Conservation (phyloP, 148 eudicot species). For the Silene conica region DNA sequence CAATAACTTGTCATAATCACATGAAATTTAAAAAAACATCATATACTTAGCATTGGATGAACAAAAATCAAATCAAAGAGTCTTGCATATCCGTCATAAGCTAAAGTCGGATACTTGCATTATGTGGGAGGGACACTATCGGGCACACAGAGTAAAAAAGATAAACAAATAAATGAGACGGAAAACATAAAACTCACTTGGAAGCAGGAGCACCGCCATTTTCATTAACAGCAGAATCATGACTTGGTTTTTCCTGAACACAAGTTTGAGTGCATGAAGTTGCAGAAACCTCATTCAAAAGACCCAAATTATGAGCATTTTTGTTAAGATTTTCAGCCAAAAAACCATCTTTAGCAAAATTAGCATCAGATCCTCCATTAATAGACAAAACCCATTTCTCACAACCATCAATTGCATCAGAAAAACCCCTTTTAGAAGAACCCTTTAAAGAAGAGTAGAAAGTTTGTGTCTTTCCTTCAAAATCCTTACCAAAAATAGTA, state of each 20-base stretch:
- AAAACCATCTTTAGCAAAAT: slow-evolving; percentile 25
- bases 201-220: slow-evolving; percentile 25
- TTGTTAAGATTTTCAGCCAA: slow-evolving; percentile 13
- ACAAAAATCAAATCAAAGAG: too few species aligned
- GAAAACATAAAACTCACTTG: slow-evolving; percentile 17
- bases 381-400: slow-evolving; percentile 31
- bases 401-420: slow-evolving; percentile 29
- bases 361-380: slow-evolving; percentile 23
- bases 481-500: slow-evolving; percentile 36
- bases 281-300: slow-evolving; percentile 8
- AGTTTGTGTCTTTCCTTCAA: slow-evolving; percentile 28
- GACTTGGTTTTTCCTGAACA: slow-evolving; percentile 19
- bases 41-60: too few species aligned
- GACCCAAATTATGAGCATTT: slow-evolving; percentile 5
- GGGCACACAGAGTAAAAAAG: background rate
- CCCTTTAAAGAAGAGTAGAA: slow-evolving; percentile 17
- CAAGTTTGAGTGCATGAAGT: slow-evolving; percentile 20
- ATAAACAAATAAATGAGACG: background rate
- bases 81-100: too few species aligned
- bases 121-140: too few species aligned
- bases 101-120: too few species aligned
- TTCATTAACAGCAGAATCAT: slow-evolving; percentile 21
- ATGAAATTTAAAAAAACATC: background rate
- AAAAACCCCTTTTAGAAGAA: slow-evolving; percentile 33
- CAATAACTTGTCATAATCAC: background rate